These are phyloP conservation scores for Solanum chacoense DNA, from an alignment of 305 asterid genomes.

Conservation along the genomic window DNA sequence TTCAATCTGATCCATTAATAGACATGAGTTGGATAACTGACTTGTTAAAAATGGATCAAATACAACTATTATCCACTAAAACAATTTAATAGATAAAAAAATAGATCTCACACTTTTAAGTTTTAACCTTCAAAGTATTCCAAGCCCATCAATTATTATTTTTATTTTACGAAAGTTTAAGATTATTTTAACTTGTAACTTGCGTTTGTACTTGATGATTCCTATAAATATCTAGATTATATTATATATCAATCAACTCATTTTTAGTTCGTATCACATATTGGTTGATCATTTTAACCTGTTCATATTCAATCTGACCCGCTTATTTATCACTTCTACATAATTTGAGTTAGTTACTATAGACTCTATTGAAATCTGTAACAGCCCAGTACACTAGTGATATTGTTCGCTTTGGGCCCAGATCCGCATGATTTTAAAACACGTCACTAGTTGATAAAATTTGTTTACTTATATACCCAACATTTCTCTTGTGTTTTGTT, in stretches of 20 bases:
- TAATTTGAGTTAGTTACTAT: not conserved
- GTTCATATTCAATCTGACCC: not conserved
- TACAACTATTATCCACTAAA: not conserved
- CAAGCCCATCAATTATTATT: not conserved
- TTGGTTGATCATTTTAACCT: not conserved
- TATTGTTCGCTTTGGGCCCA: not conserved
- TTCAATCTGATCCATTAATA: not conserved
- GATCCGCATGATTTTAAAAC: not conserved
- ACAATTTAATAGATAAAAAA: not conserved
- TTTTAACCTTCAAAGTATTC: not conserved
- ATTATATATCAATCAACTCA: not conserved
- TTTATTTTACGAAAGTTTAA: not conserved
- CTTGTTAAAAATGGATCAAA: not conserved
- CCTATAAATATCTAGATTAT: not conserved
- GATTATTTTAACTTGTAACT: not conserved
- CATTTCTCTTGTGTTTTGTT: not conserved
- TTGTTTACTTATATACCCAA: not conserved
- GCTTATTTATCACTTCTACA: not conserved
- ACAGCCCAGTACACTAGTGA: not conserved
- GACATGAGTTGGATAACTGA: not conserved
- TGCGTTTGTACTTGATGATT: not conserved
- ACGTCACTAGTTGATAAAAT: not conserved
- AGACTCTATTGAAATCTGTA: not conserved
- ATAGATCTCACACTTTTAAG: not conserved
- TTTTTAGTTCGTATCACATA: not conserved